Conservation (phyloP, 2,329 filamentous ascomycete genomes). For the Cercospora sp. region DNA sequence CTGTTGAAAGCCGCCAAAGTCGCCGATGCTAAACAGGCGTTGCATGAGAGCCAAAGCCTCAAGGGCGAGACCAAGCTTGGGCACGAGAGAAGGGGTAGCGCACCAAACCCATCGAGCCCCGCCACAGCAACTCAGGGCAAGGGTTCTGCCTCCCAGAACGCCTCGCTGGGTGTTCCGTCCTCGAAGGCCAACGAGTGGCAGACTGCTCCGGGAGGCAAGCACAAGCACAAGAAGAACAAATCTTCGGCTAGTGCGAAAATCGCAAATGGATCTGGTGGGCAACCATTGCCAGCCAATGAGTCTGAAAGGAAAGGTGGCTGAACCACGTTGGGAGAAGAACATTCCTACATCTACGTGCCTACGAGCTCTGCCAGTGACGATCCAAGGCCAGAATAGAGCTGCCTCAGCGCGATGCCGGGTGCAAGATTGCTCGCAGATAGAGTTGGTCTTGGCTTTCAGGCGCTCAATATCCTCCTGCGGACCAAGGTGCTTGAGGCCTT, state of each 20-base stretch:
- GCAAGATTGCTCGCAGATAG: not conserved
- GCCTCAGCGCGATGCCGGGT: not conserved
- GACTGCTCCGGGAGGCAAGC: slow-evolving; percentile 28
- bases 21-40: slow-evolving; percentile 33
- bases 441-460: not conserved
- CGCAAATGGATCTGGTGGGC: slow-evolving; percentile 33
- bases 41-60: slow-evolving; percentile 29
- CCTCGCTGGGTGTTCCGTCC: not conserved
- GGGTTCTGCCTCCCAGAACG: not conserved
- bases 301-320: slow-evolving; percentile 50
- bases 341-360: not conserved
- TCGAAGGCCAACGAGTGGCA: slow-evolving; percentile 33
- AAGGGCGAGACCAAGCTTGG: slow-evolving; percentile 15
- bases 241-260: slow-evolving; percentile 25
- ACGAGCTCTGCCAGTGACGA: not conserved
- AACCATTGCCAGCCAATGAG: slow-evolving; percentile 47
- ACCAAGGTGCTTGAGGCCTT: not conserved
- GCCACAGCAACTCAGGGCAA: slow-evolving; percentile 9
- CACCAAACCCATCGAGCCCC: slow-evolving; percentile 22
- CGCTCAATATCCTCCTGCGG: not conserved
- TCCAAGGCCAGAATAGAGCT: not conserved
- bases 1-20: slow-evolving; percentile 34
- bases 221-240: slow-evolving; percentile 41
- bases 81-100: slow-evolving; percentile 33
- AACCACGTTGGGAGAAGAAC: not conserved